Evolutionary conservation across 345 rosid genomes (phyloP), one percentile per base, ranked within the genome.

Genomic region (Heritiera fomes): DNA sequence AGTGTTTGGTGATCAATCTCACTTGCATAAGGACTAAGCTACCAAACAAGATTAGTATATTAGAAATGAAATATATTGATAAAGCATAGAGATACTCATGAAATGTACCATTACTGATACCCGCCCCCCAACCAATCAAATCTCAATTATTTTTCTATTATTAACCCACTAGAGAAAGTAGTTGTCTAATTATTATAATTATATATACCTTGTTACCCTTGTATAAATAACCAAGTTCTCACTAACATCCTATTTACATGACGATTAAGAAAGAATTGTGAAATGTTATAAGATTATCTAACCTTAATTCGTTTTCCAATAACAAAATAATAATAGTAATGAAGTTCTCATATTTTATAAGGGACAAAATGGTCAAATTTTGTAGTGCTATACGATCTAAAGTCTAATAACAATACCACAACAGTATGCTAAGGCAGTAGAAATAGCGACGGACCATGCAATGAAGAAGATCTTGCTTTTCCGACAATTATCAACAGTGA

Each of bases 401-500:
- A 66, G n/a, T 18, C 8, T 18, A 41, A 30, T 41, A 4, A 18
- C 0, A 18, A 18, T 10, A 15, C 2, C 1, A 47, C 1, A 7
- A 11, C 2, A 1, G 4, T 50, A 65, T 0, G 40, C 60, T 28
- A 7, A 15, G n/a, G 68, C 45, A 40, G 2, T 61, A 5, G 20
- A 45, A 49, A 7, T 28, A 10, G 8, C 61, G 80, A 86, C 90
- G 71, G 73, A 95, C 99, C 99, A 95, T 41, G 94, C 92, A 67
- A 95, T 95, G 86, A 93, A 95, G 98, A 95, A 95, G 88, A 95
- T 91, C 94, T 95, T 95, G 98, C 98, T 95, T 88, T 93, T 95
- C 84, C 89, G 90, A 79, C 98, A 95, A 17, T 95, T 93, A 79
- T 95, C 98, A 23, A 89, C 94, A 58, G 98, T 93, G 82, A 95